Evolutionary conservation across 805 yeast genomes (phyloP), one percentile per base, ranked within the genome.

Genomic region (Candida sonorensis): DNA sequence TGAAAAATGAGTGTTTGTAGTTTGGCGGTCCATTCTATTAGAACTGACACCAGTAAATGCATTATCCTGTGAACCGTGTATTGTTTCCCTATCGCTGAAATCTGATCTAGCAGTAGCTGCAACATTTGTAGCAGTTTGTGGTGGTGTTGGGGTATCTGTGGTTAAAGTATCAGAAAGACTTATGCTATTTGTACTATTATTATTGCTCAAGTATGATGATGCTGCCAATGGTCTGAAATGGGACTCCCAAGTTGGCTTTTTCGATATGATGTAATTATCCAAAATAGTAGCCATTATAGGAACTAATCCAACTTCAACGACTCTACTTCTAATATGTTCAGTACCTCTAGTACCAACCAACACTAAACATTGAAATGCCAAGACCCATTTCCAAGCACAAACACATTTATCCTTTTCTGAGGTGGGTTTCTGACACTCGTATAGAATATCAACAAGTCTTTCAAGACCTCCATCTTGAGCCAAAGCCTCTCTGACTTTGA

Each of bases 381-480:
- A 62, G 5, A 95, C 84, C 98, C 98, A 90, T 61, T 90, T 90
- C 96, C 96, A 90, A 0, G 94, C 88, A n/a, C 41, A 46, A 4
- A 81, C 66, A 41, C 85, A 64, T 17, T 77, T 69, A 27, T 57
- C 60, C 31, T 51, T 46, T 14, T 55, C 56, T 11, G 40, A 41
- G 14, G 42, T 40, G 0, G 61, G 61, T 26, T 55, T 41, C 26
- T 72, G 75, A 51, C 96, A 88, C 46, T 82, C 94, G 51, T 84
- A 83, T 34, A 90, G 62, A 20, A 90, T 90, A 34, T 81, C 81
- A 23, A 90, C 85, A 33, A 90, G 66, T 32, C 97, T 66, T 53
- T 86, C 96, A 25, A 92, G 62, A 0, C 97, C 97, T 10, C 98
- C 97, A 55, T 90, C 98, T 17, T 64, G 66, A 11, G 94, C 73